Evolutionary conservation across 352 stramenopile genomes (phyloP).

Genomic region (Phytophthora aleatoria): DNA sequence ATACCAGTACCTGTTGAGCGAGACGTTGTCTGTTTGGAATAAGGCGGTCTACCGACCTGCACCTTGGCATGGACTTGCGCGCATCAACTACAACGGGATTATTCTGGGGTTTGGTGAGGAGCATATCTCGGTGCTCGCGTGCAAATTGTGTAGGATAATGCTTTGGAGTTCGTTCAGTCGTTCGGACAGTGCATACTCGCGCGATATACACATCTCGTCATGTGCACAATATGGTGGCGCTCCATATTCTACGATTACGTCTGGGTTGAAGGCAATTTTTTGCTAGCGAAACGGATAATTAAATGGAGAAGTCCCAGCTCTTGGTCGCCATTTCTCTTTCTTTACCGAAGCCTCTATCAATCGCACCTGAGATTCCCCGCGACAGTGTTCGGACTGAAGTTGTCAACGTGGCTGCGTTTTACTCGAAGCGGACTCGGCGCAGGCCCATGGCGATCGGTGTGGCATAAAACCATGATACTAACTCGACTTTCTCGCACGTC

Average conservation of each 20-base stretch:
- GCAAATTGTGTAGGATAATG: slow-evolving; percentile 4
- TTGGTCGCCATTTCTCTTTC: too few species aligned
- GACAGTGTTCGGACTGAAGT: too few species aligned
- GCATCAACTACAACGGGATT: background rate
- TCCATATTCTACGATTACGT: slow-evolving; percentile 9
- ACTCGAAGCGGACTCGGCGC: too few species aligned
- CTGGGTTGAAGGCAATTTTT: slow-evolving; percentile 10
- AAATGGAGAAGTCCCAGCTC: too few species aligned
- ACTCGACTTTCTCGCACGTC: too few species aligned
- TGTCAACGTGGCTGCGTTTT: too few species aligned
- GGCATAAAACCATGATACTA: too few species aligned
- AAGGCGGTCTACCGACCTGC: too few species aligned
- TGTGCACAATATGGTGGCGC: slow-evolving; percentile 8
- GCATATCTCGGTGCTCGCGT: background rate
- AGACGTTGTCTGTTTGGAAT: background rate
- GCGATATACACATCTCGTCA: slow-evolving; percentile 1
- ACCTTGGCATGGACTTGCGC: too few species aligned
- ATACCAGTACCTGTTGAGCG: background rate
- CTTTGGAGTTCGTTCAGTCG: background rate
- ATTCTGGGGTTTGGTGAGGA: background rate
- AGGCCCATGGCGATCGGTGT: too few species aligned
- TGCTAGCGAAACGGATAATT: background rate
- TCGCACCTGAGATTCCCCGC: too few species aligned
- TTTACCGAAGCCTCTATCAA: too few species aligned
- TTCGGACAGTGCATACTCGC: background rate